Evolutionary conservation across 441 rosid species (phyloP), one percentile per base, ranked within the genome.

Genomic region (Bruguiera hainesii): DNA sequence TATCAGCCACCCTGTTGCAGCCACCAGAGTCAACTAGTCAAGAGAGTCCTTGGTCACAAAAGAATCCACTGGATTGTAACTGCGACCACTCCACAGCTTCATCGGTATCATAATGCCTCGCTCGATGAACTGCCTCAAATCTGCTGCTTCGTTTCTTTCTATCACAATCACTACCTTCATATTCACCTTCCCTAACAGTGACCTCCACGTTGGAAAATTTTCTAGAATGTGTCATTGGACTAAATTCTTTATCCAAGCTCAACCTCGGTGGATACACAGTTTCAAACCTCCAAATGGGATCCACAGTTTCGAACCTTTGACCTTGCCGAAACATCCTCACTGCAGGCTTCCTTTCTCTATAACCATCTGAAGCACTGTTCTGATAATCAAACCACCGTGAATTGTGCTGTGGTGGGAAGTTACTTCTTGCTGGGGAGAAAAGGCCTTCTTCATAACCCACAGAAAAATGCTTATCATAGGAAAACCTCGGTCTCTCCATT

Each of bases 281-380:
- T 73, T 78, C 82, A 70, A 71, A 75, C 71, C 83, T 76, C 42
- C 71, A 80, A 20, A 42, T 42, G 21, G 79, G 64, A 51, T 73
- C 78, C 28, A 16, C 65, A 19, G 80, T 64, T 73, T 78, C 82
- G 68, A 71, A 75, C 71, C 83, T 76, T 39, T 73, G 81, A 19
- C 69, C 75, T 61, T 50, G 80, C 50, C 74, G 66, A 39, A 76
- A 74, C 60, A 72, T 74, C 64, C 80, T 78, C 53, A 66, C 67
- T 4, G 81, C 80, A 56, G 79, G 76, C 42, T 75, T 81, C 67
- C 82, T 81, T 48, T 70, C 83, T 70, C 84, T 81, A 26, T 72
- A 73, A 65, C 68, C 67, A 75, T 73, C 78, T 20, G 56, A 28
- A 60, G 61, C 78, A 66, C 76, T 30, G 63, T 76, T 66, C 51